Base-by-base conservation (phyloP, 306 rosid species). In the Senna tora region DNA sequence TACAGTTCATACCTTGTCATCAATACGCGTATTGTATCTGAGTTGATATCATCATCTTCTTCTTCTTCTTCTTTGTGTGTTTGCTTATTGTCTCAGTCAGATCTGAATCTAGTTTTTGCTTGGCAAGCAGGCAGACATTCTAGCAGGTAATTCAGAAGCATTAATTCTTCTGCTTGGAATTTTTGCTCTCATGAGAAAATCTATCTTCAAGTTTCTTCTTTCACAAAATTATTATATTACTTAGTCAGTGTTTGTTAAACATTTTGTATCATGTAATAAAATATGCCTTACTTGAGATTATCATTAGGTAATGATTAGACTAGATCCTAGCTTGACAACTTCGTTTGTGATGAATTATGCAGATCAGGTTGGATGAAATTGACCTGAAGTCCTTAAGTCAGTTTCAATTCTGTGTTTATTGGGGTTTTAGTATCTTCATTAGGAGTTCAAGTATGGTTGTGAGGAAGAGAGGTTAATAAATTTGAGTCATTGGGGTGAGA, bases 1-100 rank as follows among this genome's bases (percentile, higher is more conserved):
- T 84, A 88, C 93, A 85, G 96, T 88, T 90, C 95, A 92, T 89
- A 68, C 79, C 77, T 83, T 21, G 77, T 88, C 98, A 84, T 86
- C 82, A 76, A 80, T 56, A 83, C 92, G 91, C 90, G 91, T 93
- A 90, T 78, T 71, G 57, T 85, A 56, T 80, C 74, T 66, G 72
- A 71, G 71, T 80, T 90, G 84, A 79, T 71, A 59, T 65, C n/a
- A n/a, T n/a, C n/a, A n/a, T n/a, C n/a, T n/a, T n/a, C 73, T 74
- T 6, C 14, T 53, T 17, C 77, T 62, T 21, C 73, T 61, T 71
- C 38, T n/a, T 13, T 79, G 79, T 74, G 25, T 80, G 66, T 78
- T 84, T 85, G 80, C 78, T 86, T 86, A 34, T 47, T 67, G 75
- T 84, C 77, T 74, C 85, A 75, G 77, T 79, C 87, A 77, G 92